These are phyloP conservation scores for Annona squamosa DNA, from an alignment of 164 flowering plant genomes.

Conservation along the genomic window DNA sequence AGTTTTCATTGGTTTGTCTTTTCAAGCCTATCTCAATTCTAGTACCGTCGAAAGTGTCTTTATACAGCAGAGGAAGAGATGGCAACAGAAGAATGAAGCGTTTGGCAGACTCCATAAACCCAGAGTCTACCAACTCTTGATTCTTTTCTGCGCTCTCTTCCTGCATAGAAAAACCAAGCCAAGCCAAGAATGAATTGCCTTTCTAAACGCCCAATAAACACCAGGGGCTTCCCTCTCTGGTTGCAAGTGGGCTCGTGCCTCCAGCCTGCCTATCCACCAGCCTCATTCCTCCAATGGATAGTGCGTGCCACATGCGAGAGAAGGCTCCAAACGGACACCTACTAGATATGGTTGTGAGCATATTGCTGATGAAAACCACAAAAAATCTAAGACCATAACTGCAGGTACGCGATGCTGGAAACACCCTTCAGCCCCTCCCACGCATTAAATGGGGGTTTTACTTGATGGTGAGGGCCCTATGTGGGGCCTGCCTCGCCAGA, in stretches of 20 bases:
- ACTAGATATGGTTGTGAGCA: conserved; percentile 1
- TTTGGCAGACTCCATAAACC: not conserved
- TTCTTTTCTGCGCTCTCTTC: not conserved
- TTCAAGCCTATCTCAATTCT: not conserved
- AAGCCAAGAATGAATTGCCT: conserved; percentile 38
- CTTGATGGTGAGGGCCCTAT: conserved; percentile 54
- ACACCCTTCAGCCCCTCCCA: conserved; percentile 2
- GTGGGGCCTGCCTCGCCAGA: conserved; percentile 36
- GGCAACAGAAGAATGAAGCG: conserved; percentile 1
- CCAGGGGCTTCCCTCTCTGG: conserved; percentile 19
- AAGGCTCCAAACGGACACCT: conserved; percentile 6
- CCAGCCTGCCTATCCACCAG: conserved; percentile 11
- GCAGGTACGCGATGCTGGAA: conserved; percentile 5
- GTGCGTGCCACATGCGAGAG: not conserved
- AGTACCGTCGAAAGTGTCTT: conserved; percentile 1
- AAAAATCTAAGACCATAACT: conserved; percentile 2
- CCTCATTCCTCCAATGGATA: not conserved
- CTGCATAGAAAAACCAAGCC: conserved; percentile 16
- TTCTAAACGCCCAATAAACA: conserved; percentile 14
- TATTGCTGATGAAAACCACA: not conserved
- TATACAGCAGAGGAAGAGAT: not conserved
- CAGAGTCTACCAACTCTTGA: not conserved
- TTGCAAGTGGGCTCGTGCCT: conserved; percentile 8
- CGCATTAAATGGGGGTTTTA: conserved; percentile 15
- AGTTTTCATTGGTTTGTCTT: not conserved